Evolutionary conservation across 176 grass and related monocot species (phyloP), one percentile per base, ranked within the genome.

Genomic region (Bromus sterilis): DNA sequence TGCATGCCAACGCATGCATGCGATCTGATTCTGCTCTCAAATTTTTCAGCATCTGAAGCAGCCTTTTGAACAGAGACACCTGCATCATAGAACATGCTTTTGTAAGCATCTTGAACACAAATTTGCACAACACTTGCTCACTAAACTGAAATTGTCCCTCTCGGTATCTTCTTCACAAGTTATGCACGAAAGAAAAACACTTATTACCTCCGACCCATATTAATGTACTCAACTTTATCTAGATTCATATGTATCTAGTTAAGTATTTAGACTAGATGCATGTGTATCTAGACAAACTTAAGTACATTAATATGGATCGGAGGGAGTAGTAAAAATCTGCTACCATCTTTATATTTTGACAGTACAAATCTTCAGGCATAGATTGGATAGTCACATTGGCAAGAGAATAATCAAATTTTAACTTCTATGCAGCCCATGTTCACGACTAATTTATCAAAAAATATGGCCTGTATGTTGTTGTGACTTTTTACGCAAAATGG

Each of bases 11-110:
- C 71, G 96, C 93, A 83, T 99, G 88, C 96, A 99, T 99, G 39
- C 90, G 86, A 80, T 99, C 96, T 74, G 96, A 95, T 58, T 99
- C 96, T 44, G 96, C 96, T 85, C 96, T 94, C 71, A 99, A 82
- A 69, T 95, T 99, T 84, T 93, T 91, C 76, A 99, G 89, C 96
- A 99, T 99, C 74, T 93, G 82, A 83, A 99, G 93, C 71, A 99
- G 68, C 62, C 96, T 93, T 82, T 99, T 95, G 68, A 99, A 99
- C 37, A 99, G 75, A 40, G 96, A 99, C 25, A 99, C 96, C 96
- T 99, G 92, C 7, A 51, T 62, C 31, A 77, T 11, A 82, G 4
- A 55, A 32, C 44, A 85, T 78, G 40, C 8, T 58, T 77, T 25
- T 30, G 21, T 85, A 75, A 79, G 81, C 24, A 76, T 61, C 39